Evolutionary conservation across 306 rosid species (phyloP).

Genomic region (Urtica urens): DNA sequence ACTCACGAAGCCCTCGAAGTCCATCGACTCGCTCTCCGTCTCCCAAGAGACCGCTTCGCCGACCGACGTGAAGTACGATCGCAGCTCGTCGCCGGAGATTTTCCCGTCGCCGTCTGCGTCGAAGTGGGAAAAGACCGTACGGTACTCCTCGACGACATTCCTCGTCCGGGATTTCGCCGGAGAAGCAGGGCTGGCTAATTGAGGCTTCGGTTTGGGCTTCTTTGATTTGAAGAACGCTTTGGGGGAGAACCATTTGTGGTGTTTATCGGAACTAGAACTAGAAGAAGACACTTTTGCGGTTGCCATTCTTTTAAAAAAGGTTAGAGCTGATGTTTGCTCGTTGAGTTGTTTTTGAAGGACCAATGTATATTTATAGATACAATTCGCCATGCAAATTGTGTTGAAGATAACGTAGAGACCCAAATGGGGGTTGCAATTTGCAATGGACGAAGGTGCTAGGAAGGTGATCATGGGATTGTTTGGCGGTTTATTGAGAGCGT

Average conservation of each 20-base stretch:
- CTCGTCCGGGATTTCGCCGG: not conserved
- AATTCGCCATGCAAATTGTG: no score
- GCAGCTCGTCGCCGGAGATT: constrained; percentile 36
- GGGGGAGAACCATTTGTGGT: constrained; percentile 20
- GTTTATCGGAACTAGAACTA: no score
- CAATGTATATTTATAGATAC: no score
- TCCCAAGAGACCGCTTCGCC: constrained; percentile 28
- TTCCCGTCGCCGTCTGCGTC: constrained; percentile 43
- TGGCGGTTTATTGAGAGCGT: no score
- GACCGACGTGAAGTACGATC: constrained; percentile 27
- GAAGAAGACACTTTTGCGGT: constrained; percentile 3
- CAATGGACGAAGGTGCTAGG: no score
- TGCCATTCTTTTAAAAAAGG: no score
- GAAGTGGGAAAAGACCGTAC: constrained; percentile 33
- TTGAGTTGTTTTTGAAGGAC: no score
- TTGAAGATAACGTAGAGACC: no score
- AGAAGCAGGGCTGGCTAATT: not conserved
- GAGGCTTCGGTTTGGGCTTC: constrained; percentile 12
- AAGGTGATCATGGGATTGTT: no score
- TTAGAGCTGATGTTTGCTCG: not conserved
- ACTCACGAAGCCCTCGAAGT: constrained; percentile 29
- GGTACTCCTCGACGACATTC: constrained; percentile 14
- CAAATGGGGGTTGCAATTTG: no score
- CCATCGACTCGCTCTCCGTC: constrained; percentile 36
- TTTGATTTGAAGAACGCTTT: constrained; percentile 7